Percentiles rank a stretch among this genome's conserved stretches.
phyloP scores from a whole-genome alignment of 1,139 yeast genomes.

The Pichia sp. region DNA sequence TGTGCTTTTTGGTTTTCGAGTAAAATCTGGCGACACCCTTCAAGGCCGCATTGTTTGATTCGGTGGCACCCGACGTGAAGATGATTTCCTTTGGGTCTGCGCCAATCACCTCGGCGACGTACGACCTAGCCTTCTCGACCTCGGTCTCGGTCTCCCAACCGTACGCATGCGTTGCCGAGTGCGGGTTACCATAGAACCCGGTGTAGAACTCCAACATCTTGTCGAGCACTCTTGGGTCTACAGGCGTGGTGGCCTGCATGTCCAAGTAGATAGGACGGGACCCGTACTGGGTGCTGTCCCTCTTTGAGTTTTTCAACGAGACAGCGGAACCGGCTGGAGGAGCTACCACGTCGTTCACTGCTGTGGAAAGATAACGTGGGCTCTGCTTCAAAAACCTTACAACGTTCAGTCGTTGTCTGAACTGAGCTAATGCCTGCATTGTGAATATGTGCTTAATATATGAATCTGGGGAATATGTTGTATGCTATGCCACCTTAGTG shows the following conservation, averaged over 20 bases:
- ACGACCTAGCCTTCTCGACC: slow-evolving; percentile 79
- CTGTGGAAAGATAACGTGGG: slow-evolving; percentile 3
- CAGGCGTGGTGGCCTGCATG: slow-evolving; percentile 97
- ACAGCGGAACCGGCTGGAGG: slow-evolving; percentile 40
- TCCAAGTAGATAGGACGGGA: slow-evolving; percentile 88
- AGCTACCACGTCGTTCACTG: slow-evolving; percentile 4
- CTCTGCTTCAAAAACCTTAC: neutral
- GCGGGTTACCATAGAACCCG: slow-evolving; percentile 95
- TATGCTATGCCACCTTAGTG: too few relatives aligned
- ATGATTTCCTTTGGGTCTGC: slow-evolving; percentile 97
- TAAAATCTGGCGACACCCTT: slow-evolving; percentile 96
- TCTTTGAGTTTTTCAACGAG: slow-evolving; percentile 41
- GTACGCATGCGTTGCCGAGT: slow-evolving; percentile 93
- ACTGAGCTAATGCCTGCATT: neutral
- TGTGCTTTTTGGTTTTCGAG: slow-evolving; percentile 83
- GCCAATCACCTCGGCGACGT: slow-evolving; percentile 76
- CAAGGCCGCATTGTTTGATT: slow-evolving; percentile 87
- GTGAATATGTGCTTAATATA: neutral
- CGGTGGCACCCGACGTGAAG: slow-evolving; percentile 98
- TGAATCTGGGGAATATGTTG: too few relatives aligned
- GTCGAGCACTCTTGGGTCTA: slow-evolving; percentile 94
- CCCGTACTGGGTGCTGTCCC: slow-evolving; percentile 47
- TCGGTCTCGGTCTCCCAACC: slow-evolving; percentile 98
- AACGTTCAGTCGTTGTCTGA: slow-evolving; percentile 1
- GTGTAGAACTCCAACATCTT: slow-evolving; percentile 90